Percentiles rank a stretch among this genome's conserved stretches.
Conservation (phyloP, 2,329 filamentous ascomycete genomes). For the Kalmusia sp. region DNA sequence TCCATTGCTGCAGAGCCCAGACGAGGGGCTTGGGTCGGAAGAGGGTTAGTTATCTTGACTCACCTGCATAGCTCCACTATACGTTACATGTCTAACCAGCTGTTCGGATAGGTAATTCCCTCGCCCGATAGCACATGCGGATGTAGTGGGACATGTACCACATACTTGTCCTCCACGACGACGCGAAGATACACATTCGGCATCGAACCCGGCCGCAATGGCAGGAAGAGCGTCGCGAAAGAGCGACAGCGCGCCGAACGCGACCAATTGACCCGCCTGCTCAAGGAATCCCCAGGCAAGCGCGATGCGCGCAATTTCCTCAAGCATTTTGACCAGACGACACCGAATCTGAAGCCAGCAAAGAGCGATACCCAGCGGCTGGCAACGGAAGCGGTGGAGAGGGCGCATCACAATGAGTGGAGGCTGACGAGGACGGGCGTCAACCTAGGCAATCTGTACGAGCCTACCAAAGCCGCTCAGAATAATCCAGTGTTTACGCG, state of each 20-base stretch:
- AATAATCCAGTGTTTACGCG: conserved; percentile 67
- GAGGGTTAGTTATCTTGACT: conserved; percentile 21
- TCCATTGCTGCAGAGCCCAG: conserved; percentile 43
- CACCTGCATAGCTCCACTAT: conserved; percentile 13
- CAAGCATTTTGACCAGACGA: conserved; percentile 72
- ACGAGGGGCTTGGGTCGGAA: conserved; percentile 40
- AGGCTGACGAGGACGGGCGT: conserved; percentile 57
- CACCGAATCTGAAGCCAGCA: conserved; percentile 14
- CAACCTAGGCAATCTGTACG: conserved; percentile 68
- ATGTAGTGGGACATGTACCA: neutral
- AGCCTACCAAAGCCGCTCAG: conserved; percentile 63
- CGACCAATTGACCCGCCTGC: conserved; percentile 55
- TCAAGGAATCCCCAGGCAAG: conserved; percentile 89
- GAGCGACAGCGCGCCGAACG: conserved; percentile 46
- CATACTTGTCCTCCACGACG: conserved; percentile 17
- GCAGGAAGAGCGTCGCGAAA: conserved; percentile 39
- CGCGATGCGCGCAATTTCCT: conserved; percentile 92
- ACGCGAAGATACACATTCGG: conserved; percentile 13
- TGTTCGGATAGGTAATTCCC: conserved; percentile 17
- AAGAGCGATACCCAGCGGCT: conserved; percentile 18
- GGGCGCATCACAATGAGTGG: conserved; percentile 39
- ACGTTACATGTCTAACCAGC: conserved; percentile 11
- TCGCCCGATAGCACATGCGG: conserved; percentile 29
- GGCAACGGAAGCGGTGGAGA: conserved; percentile 24
- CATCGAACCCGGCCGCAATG: conserved; percentile 19